A percentile compares a stretch with the other conserved stretches of the same genome.
phyloP scores from a whole-genome alignment of 1,284 basidiomycete genomes.

The Sporisorium iseilematis-ciliati region DNA sequence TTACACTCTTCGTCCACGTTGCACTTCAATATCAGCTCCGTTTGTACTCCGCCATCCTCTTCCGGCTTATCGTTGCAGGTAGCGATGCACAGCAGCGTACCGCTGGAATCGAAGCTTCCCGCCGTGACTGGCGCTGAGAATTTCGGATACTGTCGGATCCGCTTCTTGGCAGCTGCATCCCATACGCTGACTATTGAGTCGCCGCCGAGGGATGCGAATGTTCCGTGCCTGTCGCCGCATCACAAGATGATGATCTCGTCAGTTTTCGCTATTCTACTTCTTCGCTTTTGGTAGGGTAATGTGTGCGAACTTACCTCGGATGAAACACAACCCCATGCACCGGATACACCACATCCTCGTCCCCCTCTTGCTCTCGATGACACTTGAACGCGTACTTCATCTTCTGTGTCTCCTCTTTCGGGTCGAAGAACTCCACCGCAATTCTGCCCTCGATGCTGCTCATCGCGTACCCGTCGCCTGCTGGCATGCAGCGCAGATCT shows the following conservation, averaged over 20 bases:
- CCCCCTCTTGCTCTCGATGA: constrained; percentile 82
- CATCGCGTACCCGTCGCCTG: constrained; percentile 92
- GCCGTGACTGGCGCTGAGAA: constrained; percentile 53
- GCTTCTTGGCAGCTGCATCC: constrained; percentile 97
- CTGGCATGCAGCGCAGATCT: constrained; percentile 88
- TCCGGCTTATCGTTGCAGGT: constrained; percentile 57
- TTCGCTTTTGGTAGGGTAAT: too few relatives aligned
- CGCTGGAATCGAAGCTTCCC: constrained; percentile 54
- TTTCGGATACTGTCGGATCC: constrained; percentile 82
- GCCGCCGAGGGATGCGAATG: constrained; percentile 92
- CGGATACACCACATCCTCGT: constrained; percentile 90
- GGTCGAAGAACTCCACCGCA: constrained; percentile 96
- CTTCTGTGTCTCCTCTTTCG: constrained; percentile 77
- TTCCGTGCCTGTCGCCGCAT: constrained; percentile 77
- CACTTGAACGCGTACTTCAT: constrained; percentile 99
- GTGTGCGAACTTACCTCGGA: constrained; percentile 71
- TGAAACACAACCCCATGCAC: constrained; percentile 96
- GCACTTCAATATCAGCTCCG: constrained; percentile 35
- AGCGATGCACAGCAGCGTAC: constrained; percentile 55
- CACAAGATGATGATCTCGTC: too few relatives aligned
- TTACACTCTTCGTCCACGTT: constrained; percentile 61
- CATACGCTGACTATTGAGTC: constrained; percentile 92
- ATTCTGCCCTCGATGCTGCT: constrained; percentile 95
- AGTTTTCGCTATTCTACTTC: too few relatives aligned
- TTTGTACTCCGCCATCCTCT: not conserved